Evolutionary conservation across 768 basidiomycete genomes (phyloP).

Genomic region (Auricularia auricula-judae): DNA sequence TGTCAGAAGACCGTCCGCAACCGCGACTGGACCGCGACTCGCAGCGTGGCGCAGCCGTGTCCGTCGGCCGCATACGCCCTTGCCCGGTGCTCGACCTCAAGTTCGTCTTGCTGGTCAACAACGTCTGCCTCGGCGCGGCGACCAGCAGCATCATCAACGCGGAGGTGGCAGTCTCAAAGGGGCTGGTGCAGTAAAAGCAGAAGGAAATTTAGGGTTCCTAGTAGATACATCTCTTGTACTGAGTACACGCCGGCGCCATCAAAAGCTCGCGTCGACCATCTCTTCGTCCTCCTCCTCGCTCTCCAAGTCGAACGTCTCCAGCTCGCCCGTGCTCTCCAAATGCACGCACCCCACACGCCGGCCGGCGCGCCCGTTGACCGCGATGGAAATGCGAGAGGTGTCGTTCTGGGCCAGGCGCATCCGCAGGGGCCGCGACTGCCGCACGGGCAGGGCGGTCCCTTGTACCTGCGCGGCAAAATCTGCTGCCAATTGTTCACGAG

Average conservation of each 20-base stretch:
- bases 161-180: slow-evolving; percentile 49
- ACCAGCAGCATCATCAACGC: slow-evolving; percentile 97
- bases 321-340: neutral
- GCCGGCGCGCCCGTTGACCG: slow-evolving; percentile 64
- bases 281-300: neutral
- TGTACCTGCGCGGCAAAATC: neutral
- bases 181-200: no score
- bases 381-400: slow-evolving; percentile 41
- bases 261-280: neutral
- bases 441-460: neutral
- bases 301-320: neutral
- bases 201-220: no score
- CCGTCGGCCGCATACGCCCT: slow-evolving; percentile 81
- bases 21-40: slow-evolving; percentile 84
- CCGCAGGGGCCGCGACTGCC: neutral
- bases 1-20: slow-evolving; percentile 87
- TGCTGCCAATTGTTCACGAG: slow-evolving; percentile 13
- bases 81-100: slow-evolving; percentile 92
- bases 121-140: slow-evolving; percentile 91
- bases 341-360: slow-evolving; percentile 62
- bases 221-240: no score
- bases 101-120: slow-evolving; percentile 87
- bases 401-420: slow-evolving; percentile 27
- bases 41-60: slow-evolving; percentile 85
- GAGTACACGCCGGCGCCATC: neutral